phyloP scores from a whole-genome alignment of 495 filamentous ascomycete genomes.

The Halenospora varia region DNA sequence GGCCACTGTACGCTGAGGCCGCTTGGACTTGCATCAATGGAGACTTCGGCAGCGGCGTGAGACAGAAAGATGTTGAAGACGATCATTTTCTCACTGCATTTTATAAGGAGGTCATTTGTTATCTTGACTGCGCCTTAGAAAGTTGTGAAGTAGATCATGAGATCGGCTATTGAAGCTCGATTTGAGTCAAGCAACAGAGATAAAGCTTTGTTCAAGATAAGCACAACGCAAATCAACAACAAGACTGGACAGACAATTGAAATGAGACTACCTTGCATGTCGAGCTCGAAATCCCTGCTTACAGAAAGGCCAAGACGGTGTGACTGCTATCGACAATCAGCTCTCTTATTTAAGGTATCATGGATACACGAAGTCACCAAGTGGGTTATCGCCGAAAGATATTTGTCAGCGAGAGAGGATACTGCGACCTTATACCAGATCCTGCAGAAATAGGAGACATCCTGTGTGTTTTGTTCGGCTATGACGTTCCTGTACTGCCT shows the following conservation, averaged over 20 bases:
- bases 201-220: not conserved
- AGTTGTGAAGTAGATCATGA: not conserved
- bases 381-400: no score
- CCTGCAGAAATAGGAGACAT: no score
- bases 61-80: not conserved
- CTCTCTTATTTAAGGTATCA: no score
- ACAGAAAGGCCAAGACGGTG: not conserved
- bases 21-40: not conserved
- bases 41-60: not conserved
- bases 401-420: no score
- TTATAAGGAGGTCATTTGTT: not conserved
- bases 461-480: no score
- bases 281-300: not conserved
- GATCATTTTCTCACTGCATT: not conserved
- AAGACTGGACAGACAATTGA: not conserved
- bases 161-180: not conserved
- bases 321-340: not conserved
- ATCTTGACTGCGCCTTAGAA: not conserved
- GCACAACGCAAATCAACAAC: not conserved
- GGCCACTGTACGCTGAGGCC: not conserved
- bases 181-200: not conserved
- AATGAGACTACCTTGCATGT: not conserved
- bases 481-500: no score
- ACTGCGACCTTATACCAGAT: no score
- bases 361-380: no score